phyloP scores from a whole-genome alignment of 441 rosid species.

The Lagerstroemia fauriei region DNA sequence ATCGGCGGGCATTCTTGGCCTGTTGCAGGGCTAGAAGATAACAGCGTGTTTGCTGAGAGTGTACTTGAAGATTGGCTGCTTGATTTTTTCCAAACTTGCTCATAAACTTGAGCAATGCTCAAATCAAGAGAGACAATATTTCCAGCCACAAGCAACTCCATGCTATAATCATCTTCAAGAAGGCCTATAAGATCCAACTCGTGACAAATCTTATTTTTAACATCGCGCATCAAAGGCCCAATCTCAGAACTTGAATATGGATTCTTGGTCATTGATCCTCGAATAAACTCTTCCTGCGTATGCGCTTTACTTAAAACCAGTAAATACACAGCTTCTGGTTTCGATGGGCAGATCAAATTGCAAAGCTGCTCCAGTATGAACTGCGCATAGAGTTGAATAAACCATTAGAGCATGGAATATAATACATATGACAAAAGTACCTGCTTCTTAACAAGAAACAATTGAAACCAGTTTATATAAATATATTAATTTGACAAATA shows the following conservation, averaged over 20 bases:
- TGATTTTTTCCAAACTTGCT: slow-evolving; percentile 99
- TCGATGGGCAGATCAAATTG: slow-evolving; percentile 98
- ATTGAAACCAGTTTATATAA: background rate
- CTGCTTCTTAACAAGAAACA: background rate
- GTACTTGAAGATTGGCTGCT: slow-evolving; percentile 71
- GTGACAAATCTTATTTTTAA: slow-evolving; percentile 96
- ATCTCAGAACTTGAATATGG: slow-evolving; percentile 98
- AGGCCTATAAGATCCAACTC: slow-evolving; percentile 89
- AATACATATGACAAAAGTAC: background rate
- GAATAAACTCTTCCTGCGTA: slow-evolving; percentile 97
- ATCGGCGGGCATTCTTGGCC: slow-evolving; percentile 90
- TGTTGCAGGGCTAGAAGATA: slow-evolving; percentile 66
- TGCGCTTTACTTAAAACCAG: slow-evolving; percentile 95
- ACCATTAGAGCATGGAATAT: background rate
- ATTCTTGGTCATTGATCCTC: slow-evolving; percentile 99
- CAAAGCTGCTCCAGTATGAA: slow-evolving; percentile 99
- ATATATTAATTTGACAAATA: background rate
- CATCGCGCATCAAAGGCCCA: slow-evolving; percentile 99
- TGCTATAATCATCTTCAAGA: slow-evolving; percentile 95
- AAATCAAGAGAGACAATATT: slow-evolving; percentile 97
- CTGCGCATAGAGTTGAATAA: slow-evolving; percentile 57
- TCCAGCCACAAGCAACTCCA: slow-evolving; percentile 99
- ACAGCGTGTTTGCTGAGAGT: slow-evolving; percentile 59
- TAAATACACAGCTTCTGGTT: slow-evolving; percentile 83
- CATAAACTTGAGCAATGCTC: slow-evolving; percentile 97